Base-by-base conservation (phyloP, 2,329 filamentous ascomycete species). In the Aspergillus glaucus region DNA sequence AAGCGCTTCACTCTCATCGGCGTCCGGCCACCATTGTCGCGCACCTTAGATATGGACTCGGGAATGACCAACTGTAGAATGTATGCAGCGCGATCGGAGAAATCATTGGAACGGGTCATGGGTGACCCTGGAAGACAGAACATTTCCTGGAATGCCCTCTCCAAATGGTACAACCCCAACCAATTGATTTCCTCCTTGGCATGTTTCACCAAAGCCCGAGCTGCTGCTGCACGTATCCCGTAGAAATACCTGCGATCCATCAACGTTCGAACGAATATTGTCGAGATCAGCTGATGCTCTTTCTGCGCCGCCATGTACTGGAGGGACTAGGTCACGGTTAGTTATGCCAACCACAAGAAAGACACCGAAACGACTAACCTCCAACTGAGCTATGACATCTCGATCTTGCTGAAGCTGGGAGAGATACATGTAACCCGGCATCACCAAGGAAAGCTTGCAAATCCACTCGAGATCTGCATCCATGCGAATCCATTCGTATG, bases 401-500 rank as follows among this genome's bases (percentile, higher is more conserved):
- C 92, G 81, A 69, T 98, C 93, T 68, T 98, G 93, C 66, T 98
- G 93, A 53, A 98, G 76, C 67, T 98, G 93, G 19, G 93, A 96
- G 50, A 95, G 83, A 65, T 93, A 96, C 94, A 98, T 98, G 75
- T 97, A 97, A 4, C 88, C 82, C 42, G 89, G 89, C 79, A 96
- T 89, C 54, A 85, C 85, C 44, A 86, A 73, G 52, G 86, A 84
- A 68, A 95, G 87, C 57, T 85, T 85, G 69, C 87, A 93, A 50
- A 96, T 85, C 93, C 93, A 98, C 67, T 98, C 93, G 58, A 97
- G 97, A 69, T 98, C 94, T 14, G 92, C 91, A 67, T 98, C 93
- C 72, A 97, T 87, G 17, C 93, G 86, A 58, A 98, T 95, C 93
- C 94, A 98, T 66, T 98, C 93, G 62, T 96, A 98, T 0, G 89